Base-by-base conservation (phyloP, 176 grass and related monocot species). In the Oryza meyeriana region DNA sequence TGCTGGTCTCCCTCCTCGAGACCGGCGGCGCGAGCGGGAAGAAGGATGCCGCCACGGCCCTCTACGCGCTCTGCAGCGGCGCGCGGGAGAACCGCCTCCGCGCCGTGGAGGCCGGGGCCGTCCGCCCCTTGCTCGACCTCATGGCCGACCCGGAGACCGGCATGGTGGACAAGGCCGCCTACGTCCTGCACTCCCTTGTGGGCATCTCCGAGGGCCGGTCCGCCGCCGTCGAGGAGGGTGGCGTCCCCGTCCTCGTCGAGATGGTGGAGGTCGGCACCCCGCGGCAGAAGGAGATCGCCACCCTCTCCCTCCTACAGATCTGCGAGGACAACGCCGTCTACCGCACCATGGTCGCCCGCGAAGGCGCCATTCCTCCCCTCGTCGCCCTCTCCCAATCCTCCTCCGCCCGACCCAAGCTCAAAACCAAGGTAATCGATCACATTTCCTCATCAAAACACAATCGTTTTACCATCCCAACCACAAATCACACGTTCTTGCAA, bases 161-260 rank as follows among this genome's bases (percentile, higher is more conserved):
- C 44, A 98, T 95, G 96, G 96, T 95, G 64, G 96, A 98, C 84
- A 98, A 95, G 85, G 93, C 96, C 6, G 93, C 96, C 2, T 98
- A 90, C 79, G 93, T 98, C 11, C 87, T 98, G 64, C 65, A 87
- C 83, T 83, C 88, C 9, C 80, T 98, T 1, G 86, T 91, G n/a
- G 29, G 67, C 6, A 34, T 45, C 22, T 8, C 78, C 4, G 91
- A 95, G 79, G 96, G 96, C 2, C 87, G 87, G 10, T 50, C 83
- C 38, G 72, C 87, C 9, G 80, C 91, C 6, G 93, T 98, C 14
- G 89, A 93, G 24, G 93, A 95, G 55, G 89, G 89, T 71, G 96
- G 89, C 16, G 55, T 95, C 42, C 90, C 91, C 33, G 96, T 99
- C 2, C 82, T 99, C 6, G 96, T 99, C 11, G 96, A 99, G 90